Percentiles rank a stretch among this genome's conserved stretches.
Evolutionary conservation across 2,329 filamentous ascomycete genomes (phyloP).

Genomic region (Blastomyces silverae): DNA sequence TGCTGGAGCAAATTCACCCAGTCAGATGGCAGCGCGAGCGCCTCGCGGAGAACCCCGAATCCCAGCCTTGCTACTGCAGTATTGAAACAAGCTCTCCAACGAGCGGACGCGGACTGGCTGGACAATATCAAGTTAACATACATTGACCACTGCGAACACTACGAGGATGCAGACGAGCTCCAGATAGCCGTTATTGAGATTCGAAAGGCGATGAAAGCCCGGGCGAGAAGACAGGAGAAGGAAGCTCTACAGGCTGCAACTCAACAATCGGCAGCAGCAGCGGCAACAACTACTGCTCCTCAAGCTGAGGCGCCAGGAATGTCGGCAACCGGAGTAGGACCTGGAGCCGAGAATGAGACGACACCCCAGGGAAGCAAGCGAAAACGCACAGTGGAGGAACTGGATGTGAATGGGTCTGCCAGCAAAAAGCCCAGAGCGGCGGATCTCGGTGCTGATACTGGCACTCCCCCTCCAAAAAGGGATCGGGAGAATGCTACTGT

Average conservation of each 20-base stretch:
- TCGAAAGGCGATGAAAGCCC: conserved; percentile 58
- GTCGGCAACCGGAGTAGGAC: conserved; percentile 25
- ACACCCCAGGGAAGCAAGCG: conserved; percentile 51
- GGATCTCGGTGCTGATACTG: conserved; percentile 28
- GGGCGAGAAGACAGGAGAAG: conserved; percentile 57
- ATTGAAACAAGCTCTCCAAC: conserved; percentile 61
- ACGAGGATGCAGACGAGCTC: conserved; percentile 70
- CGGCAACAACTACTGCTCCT: conserved; percentile 20
- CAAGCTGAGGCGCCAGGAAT: conserved; percentile 24
- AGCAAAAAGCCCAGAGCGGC: conserved; percentile 61
- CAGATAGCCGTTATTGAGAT: conserved; percentile 67
- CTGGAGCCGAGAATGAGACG: conserved; percentile 28
- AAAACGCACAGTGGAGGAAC: conserved; percentile 58
- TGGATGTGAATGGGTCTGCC: conserved; percentile 46
- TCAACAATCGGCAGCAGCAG: conserved; percentile 24
- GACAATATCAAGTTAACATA: conserved; percentile 46
- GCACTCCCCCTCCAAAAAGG: conserved; percentile 52
- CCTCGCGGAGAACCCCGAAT: conserved; percentile 52
- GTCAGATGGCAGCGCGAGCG: conserved; percentile 47
- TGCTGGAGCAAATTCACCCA: conserved; percentile 55
- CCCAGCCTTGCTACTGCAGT: conserved; percentile 70
- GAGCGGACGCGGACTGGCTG: conserved; percentile 45
- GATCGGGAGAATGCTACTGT: conserved; percentile 88
- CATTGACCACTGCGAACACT: conserved; percentile 66
- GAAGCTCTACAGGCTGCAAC: conserved; percentile 55